phyloP scores from a whole-genome alignment of 345 rosid species.

The Limnanthes douglasii region DNA sequence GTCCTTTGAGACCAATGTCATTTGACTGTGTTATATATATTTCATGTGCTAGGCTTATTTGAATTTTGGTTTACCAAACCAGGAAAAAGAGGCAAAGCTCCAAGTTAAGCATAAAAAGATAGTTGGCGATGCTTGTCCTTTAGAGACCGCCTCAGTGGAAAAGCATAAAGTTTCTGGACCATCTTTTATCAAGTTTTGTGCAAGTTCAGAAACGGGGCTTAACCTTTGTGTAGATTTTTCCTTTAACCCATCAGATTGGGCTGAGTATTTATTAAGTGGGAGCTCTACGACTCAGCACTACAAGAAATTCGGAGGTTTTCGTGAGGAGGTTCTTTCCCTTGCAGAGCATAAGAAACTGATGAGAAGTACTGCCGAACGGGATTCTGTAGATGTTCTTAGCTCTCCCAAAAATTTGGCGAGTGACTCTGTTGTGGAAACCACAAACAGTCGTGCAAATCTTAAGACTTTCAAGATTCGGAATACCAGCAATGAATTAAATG shows the following conservation, averaged over 20 bases:
- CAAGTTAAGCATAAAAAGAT: conserved; percentile 12
- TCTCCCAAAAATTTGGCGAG: conserved; percentile 21
- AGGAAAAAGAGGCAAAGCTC: conserved; percentile 14
- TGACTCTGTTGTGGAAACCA: conserved; percentile 20
- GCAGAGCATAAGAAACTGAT: conserved; percentile 31
- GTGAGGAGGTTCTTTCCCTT: conserved; percentile 19
- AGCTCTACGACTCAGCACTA: conserved; percentile 25
- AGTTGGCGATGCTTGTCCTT: conserved; percentile 16
- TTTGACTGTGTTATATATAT: conserved; percentile 5
- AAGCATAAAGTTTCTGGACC: conserved; percentile 15
- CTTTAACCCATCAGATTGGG: conserved; percentile 60
- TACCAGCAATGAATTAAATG: conserved; percentile 15
- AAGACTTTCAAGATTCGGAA: too few relatives aligned
- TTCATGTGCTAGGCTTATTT: not conserved
- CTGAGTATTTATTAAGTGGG: conserved; percentile 35
- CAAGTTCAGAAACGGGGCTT: conserved; percentile 54
- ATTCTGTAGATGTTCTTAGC: conserved; percentile 15
- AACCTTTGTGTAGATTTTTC: conserved; percentile 63
- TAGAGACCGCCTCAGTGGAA: conserved; percentile 10
- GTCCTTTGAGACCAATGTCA: too few relatives aligned
- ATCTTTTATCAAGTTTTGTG: conserved; percentile 61
- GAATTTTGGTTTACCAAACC: not conserved
- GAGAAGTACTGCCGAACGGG: conserved; percentile 2
- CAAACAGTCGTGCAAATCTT: conserved; percentile 13
- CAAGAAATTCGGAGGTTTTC: conserved; percentile 25